phyloP scores from a whole-genome alignment of 441 rosid genomes.

The Cnidoscolus chayamansa region DNA sequence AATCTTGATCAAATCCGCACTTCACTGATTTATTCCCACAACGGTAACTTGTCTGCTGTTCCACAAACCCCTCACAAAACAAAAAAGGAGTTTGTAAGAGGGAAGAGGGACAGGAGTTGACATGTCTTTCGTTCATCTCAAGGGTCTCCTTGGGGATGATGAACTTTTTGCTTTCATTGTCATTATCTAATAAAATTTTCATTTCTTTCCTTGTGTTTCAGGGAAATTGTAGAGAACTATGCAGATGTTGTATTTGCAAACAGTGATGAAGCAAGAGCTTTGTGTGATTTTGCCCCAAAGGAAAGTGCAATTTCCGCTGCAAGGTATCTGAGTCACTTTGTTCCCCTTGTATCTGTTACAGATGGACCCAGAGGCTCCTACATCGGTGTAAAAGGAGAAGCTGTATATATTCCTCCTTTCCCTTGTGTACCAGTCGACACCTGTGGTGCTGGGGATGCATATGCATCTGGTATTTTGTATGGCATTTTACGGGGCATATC shows the following conservation, averaged over 20 bases:
- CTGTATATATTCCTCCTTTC: slow-evolving; percentile 75
- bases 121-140: not conserved
- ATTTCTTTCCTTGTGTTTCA: slow-evolving; percentile 25
- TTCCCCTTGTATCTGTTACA: slow-evolving; percentile 81
- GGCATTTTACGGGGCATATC: slow-evolving; percentile 70
- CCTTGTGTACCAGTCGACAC: slow-evolving; percentile 81
- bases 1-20: too few relatives aligned
- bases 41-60: too few relatives aligned
- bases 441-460: slow-evolving; percentile 94
- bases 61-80: too few relatives aligned
- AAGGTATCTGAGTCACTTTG: slow-evolving; percentile 87
- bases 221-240: slow-evolving; percentile 86
- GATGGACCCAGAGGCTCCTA: slow-evolving; percentile 92
- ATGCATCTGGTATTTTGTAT: slow-evolving; percentile 83
- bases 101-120: too few relatives aligned
- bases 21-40: not conserved
- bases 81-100: too few relatives aligned
- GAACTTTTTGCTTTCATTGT: not conserved
- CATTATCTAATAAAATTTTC: not conserved
- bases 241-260: slow-evolving; percentile 83
- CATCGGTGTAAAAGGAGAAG: slow-evolving; percentile 93
- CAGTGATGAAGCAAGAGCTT: slow-evolving; percentile 83
- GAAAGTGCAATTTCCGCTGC: slow-evolving; percentile 79
- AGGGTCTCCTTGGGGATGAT: not conserved
- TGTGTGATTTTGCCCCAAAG: slow-evolving; percentile 63